Percentiles rank a stretch among this genome's conserved stretches.
phyloP scores from a whole-genome alignment of 2,329 filamentous ascomycete species.

The Polychaeton citri region DNA sequence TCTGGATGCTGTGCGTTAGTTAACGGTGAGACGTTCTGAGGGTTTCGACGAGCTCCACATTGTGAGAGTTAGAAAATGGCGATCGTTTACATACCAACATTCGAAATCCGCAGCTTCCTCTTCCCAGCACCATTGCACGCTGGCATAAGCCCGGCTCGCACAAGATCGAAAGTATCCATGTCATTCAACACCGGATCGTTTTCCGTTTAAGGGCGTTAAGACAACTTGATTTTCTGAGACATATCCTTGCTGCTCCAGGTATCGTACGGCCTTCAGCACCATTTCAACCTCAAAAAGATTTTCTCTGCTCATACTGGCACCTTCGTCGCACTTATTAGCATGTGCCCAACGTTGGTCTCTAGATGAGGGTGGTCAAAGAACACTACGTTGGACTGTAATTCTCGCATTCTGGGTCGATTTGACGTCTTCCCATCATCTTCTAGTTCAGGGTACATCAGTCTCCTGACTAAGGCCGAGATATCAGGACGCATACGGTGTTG shows the following conservation, averaged over 20 bases:
- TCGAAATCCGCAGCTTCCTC: conserved; percentile 27
- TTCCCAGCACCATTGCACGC: conserved; percentile 19
- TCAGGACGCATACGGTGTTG: conserved; percentile 55
- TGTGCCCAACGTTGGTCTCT: conserved; percentile 23
- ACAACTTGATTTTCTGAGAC: conserved; percentile 49
- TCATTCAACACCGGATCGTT: conserved; percentile 52
- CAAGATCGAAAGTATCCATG: conserved; percentile 43
- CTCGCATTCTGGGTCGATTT: neutral
- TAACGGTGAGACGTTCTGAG: no score
- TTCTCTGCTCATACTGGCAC: conserved; percentile 11
- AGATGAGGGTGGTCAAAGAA: conserved; percentile 45
- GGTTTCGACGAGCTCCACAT: no score
- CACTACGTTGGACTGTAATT: conserved; percentile 25
- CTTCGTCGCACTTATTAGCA: conserved; percentile 6
- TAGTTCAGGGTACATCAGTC: conserved; percentile 44
- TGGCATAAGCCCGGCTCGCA: conserved; percentile 12
- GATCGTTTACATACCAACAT: no score
- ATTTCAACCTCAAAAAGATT: conserved; percentile 51
- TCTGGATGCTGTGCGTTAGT: conserved; percentile 3
- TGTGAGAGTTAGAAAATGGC: no score
- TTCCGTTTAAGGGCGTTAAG: conserved; percentile 44
- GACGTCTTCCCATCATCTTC: conserved; percentile 32
- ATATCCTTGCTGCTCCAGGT: conserved; percentile 57
- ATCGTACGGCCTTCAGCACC: conserved; percentile 45
- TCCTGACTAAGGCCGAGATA: conserved; percentile 45